phyloP scores from a whole-genome alignment of 257 asterid genomes.

The Fraxinus americana region DNA sequence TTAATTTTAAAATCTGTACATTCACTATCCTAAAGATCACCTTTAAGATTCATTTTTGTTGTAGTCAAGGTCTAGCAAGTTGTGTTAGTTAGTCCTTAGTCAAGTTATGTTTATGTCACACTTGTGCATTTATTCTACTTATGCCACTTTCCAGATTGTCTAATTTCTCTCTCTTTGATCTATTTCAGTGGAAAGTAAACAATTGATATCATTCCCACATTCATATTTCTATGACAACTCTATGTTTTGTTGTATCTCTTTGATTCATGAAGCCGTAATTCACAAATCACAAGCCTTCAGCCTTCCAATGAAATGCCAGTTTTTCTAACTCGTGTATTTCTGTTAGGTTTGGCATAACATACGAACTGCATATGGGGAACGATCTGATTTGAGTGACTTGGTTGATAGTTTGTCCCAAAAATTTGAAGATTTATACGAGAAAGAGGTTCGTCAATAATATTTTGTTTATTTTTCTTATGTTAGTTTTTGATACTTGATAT shows the following conservation, averaged over 20 bases:
- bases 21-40: not conserved
- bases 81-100: not conserved
- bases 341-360: constrained; percentile 83
- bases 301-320: not conserved
- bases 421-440: constrained; percentile 73
- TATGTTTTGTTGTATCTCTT: not conserved
- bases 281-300: not conserved
- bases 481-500: not conserved
- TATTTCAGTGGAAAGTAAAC: not conserved
- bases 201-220: not conserved
- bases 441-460: constrained; percentile 59
- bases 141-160: not conserved
- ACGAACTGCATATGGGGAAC: constrained; percentile 69
- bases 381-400: constrained; percentile 59
- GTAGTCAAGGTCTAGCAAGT: not conserved
- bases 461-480: constrained; percentile 21
- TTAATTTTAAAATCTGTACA: not conserved
- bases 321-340: constrained; percentile 22
- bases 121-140: not conserved
- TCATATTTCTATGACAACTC: not conserved
- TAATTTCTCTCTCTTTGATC: not conserved
- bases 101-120: not conserved
- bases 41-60: not conserved
- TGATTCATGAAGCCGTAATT: not conserved
- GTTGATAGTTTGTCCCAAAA: constrained; percentile 64